Base-by-base conservation (phyloP, 139 green algal genomes). In the Chlorella sorokiniana region DNA sequence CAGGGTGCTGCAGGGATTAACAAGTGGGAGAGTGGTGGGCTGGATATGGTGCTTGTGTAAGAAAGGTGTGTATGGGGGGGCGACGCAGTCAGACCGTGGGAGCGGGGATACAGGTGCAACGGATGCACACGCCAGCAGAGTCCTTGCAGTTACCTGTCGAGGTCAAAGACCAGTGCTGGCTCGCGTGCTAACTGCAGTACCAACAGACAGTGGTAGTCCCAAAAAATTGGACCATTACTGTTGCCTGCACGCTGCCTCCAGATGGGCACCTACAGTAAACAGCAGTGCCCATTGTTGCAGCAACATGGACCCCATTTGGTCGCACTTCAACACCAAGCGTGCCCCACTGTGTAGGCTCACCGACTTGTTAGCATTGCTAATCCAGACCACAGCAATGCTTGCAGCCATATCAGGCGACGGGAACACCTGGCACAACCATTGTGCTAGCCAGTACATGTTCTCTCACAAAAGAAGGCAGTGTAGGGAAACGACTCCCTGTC, bases 141-240 rank as follows among this genome's bases (percentile, higher is more conserved):
- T n/a, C n/a, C n/a, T n/a, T n/a, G n/a, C n/a, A n/a, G n/a, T n/a
- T 16, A 68, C 63, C 63, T 62, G 80, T 91, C 88, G 14, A 89
- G 56, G 48, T 91, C 86, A 51, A 86, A 87, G 9, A 91, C 84
- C 3, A 83, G 48, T 16, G 51, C 27, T 8, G 37, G 38, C 45
- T 44, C 16, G 6, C 59, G 41, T 48, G 29, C 27, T 11, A 41
- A 63, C 64, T 40, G 68, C 59, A 35, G 56, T 10, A 89, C 37
- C 33, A 79, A 5, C 18, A 88, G 8, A 3, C 89, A 86, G 64
- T 92, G 88, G 38, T 92, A 92, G 61, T 92, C 88, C 88, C 87
- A 91, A 2, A n/a, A n/a, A 88, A 38, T 9, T 87, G 77, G 18
- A 86, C 40, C 16, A 33, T n/a, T 29, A 16, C 22, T 6, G 18